Evolutionary conservation across 495 filamentous ascomycete species (phyloP).

Genomic region (Aspergillus affinis): DNA sequence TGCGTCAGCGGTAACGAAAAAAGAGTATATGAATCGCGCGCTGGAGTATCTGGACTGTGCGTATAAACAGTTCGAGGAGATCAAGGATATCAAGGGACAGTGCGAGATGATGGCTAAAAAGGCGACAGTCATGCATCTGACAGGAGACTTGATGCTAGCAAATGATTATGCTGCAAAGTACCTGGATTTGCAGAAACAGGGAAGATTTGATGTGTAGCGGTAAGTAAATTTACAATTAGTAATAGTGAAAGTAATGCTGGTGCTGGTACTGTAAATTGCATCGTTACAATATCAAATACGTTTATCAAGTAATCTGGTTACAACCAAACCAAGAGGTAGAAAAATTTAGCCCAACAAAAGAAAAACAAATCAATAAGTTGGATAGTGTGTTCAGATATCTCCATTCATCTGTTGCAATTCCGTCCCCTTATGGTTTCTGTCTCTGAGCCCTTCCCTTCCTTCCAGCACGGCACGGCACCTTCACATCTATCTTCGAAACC

Average conservation of each 20-base stretch:
- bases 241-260: no score
- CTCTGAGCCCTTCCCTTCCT: no score
- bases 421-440: no score
- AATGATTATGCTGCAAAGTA: conserved; percentile 77
- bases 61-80: conserved; percentile 64
- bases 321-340: not conserved
- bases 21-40: conserved; percentile 63
- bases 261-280: no score
- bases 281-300: no score
- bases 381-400: no score
- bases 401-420: not conserved
- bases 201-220: conserved; percentile 19
- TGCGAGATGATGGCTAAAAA: conserved; percentile 87
- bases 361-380: not conserved
- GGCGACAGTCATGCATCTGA: conserved; percentile 72
- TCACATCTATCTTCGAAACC: not conserved
- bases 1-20: conserved; percentile 31
- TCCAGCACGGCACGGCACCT: not conserved
- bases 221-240: no score
- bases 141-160: conserved; percentile 67
- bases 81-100: conserved; percentile 73
- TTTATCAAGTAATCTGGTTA: not conserved
- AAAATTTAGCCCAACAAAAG: not conserved
- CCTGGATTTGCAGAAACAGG: conserved; percentile 53
- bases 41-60: conserved; percentile 68